Evolutionary conservation across 2,329 filamentous ascomycete species (phyloP).

Genomic region (Hypoxylon sp.): DNA sequence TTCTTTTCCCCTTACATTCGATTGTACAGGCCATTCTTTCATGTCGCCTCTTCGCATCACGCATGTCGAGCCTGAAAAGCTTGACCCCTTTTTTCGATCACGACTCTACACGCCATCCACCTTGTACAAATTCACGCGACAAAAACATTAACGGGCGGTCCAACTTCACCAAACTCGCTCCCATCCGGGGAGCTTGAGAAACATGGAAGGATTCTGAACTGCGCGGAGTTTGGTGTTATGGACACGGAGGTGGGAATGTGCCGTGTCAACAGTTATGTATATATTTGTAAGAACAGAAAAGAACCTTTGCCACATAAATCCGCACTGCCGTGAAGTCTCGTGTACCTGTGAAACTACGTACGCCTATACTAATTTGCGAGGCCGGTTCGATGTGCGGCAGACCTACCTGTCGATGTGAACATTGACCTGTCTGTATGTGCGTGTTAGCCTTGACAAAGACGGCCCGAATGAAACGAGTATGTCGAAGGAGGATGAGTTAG

Average conservation of each 20-base stretch:
- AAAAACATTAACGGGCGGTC: conserved; percentile 10
- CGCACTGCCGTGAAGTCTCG: neutral
- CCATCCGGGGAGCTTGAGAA: neutral
- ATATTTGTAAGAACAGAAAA: conserved; percentile 34
- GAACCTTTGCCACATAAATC: conserved; percentile 23
- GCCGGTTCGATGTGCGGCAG: too few species aligned
- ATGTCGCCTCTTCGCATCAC: conserved; percentile 12
- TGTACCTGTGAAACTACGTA: too few species aligned
- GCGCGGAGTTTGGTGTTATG: conserved; percentile 20
- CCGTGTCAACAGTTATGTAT: conserved; percentile 31
- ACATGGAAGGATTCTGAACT: conserved; percentile 1
- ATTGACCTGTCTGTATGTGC: too few species aligned
- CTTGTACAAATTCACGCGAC: conserved; percentile 32
- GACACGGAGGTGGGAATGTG: conserved; percentile 22
- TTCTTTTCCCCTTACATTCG: conserved; percentile 6
- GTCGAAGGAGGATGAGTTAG: too few species aligned
- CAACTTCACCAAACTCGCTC: conserved; percentile 2
- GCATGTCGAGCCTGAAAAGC: conserved; percentile 4
- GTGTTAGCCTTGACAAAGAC: too few species aligned
- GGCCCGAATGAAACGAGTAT: too few species aligned
- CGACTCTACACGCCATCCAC: conserved; percentile 16
- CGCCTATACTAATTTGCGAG: too few species aligned
- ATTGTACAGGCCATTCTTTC: neutral
- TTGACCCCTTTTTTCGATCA: neutral
- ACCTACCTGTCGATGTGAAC: too few species aligned